Percentiles rank a stretch among this genome's conserved stretches.
Evolutionary conservation across 176 grass and related monocot genomes (phyloP).

Genomic region (Triticum dicoccoides): DNA sequence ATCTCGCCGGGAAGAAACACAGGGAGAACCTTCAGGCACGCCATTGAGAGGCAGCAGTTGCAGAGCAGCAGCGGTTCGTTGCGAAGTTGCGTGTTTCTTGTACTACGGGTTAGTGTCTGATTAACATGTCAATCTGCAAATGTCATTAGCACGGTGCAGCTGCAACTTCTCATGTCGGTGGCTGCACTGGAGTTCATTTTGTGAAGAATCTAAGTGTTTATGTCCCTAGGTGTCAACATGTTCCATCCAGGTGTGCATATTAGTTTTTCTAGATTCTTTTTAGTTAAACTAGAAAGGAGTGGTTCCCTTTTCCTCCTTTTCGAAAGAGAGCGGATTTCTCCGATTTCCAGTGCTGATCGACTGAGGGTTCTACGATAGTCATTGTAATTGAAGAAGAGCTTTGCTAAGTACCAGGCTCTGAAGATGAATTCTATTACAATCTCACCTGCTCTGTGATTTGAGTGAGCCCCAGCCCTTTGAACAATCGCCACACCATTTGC

Average conservation of each 20-base stretch:
- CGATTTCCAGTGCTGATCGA: too few relatives aligned
- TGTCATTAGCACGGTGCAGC: not conserved
- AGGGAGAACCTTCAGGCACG: not conserved
- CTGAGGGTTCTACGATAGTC: too few relatives aligned
- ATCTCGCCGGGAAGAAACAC: slow-evolving; percentile 10
- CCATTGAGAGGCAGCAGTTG: not conserved
- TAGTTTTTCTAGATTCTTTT: too few relatives aligned
- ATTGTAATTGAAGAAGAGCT: not conserved
- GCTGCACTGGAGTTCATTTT: too few relatives aligned
- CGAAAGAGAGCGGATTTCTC: too few relatives aligned
- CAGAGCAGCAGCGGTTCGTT: not conserved
- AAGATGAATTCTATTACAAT: not conserved
- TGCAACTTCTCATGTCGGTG: not conserved
- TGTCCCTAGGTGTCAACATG: too few relatives aligned
- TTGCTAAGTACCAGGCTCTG: not conserved
- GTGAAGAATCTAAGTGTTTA: too few relatives aligned
- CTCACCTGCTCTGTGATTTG: not conserved
- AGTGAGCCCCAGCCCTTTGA: not conserved
- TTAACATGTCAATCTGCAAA: not conserved
- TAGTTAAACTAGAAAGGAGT: too few relatives aligned
- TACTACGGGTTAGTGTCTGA: not conserved
- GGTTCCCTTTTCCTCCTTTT: too few relatives aligned
- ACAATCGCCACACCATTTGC: not conserved
- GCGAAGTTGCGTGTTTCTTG: not conserved
- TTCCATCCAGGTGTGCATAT: too few relatives aligned